Conservation (phyloP, 2,329 filamentous ascomycete species). For the Trichoderma lentiforme region DNA sequence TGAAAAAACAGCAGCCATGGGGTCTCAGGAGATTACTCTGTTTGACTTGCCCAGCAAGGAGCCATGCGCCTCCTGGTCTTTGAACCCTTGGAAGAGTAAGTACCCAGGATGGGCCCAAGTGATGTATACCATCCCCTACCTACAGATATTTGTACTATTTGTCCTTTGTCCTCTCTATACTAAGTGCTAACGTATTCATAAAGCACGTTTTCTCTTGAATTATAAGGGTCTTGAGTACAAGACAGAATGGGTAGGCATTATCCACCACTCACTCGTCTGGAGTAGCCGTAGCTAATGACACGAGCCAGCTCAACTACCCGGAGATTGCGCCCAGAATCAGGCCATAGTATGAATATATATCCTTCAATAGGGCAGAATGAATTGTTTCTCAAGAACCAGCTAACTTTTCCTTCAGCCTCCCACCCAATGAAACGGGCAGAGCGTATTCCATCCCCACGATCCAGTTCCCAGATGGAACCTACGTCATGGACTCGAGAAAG, state of each 20-base stretch:
- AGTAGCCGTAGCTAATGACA: neutral
- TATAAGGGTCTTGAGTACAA: slow-evolving; percentile 65
- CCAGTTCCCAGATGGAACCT: slow-evolving; percentile 52
- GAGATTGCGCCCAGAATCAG: slow-evolving; percentile 57
- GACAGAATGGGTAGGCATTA: slow-evolving; percentile 55
- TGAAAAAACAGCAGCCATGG: slow-evolving; percentile 26
- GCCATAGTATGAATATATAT: slow-evolving; percentile 42
- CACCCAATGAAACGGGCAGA: slow-evolving; percentile 12
- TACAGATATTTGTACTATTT: neutral
- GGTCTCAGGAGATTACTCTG: slow-evolving; percentile 44
- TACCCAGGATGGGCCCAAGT: neutral
- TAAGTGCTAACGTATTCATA: slow-evolving; percentile 29
- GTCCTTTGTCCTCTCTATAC: neutral
- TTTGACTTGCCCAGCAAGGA: slow-evolving; percentile 60
- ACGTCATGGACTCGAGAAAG: slow-evolving; percentile 60
- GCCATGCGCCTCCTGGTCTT: slow-evolving; percentile 54
- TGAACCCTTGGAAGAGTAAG: slow-evolving; percentile 63
- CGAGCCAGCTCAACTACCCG: slow-evolving; percentile 56
- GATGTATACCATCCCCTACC: neutral
- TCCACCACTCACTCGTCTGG: neutral
- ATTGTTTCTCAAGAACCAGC: neutral
- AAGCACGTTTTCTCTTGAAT: slow-evolving; percentile 61
- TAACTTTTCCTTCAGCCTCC: neutral
- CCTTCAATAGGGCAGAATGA: neutral
- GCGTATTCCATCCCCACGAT: slow-evolving; percentile 46